phyloP scores from a whole-genome alignment of 2,329 filamentous ascomycete species.

The Epichloe hybrida region DNA sequence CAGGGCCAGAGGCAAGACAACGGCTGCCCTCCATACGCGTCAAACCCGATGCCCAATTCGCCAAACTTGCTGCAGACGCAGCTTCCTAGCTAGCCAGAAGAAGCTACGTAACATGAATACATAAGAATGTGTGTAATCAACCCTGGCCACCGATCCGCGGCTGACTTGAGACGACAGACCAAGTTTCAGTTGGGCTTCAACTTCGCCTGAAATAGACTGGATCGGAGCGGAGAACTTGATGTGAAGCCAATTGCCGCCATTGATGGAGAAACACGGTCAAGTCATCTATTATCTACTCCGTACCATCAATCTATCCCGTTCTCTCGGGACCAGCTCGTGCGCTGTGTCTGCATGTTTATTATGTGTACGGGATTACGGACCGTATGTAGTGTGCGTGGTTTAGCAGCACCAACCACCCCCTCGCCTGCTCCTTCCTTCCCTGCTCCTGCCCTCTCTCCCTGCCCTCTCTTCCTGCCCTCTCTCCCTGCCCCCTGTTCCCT shows the following conservation, averaged over 20 bases:
- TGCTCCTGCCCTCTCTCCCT: neutral
- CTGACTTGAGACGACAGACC: neutral
- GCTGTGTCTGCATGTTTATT: conserved; percentile 2
- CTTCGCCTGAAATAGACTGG: neutral
- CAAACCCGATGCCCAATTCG: neutral
- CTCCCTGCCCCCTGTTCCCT: neutral
- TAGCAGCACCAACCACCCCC: neutral
- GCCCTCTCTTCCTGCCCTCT: neutral
- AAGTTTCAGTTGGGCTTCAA: neutral
- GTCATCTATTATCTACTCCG: neutral
- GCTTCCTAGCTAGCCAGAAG: neutral
- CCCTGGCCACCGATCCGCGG: neutral
- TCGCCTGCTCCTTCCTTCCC: neutral
- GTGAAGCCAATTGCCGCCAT: neutral
- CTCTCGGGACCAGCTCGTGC: conserved; percentile 8
- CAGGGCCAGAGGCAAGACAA: neutral
- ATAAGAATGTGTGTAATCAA: neutral
- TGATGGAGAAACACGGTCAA: neutral
- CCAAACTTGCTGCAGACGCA: neutral
- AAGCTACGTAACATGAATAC: neutral
- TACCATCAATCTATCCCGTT: conserved; percentile 3
- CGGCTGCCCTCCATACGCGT: neutral
- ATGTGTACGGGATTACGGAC: neutral
- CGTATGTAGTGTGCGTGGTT: neutral
- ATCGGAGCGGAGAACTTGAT: too few species aligned